phyloP scores from a whole-genome alignment of 176 grass and related monocot species.

The Oryza nivara region DNA sequence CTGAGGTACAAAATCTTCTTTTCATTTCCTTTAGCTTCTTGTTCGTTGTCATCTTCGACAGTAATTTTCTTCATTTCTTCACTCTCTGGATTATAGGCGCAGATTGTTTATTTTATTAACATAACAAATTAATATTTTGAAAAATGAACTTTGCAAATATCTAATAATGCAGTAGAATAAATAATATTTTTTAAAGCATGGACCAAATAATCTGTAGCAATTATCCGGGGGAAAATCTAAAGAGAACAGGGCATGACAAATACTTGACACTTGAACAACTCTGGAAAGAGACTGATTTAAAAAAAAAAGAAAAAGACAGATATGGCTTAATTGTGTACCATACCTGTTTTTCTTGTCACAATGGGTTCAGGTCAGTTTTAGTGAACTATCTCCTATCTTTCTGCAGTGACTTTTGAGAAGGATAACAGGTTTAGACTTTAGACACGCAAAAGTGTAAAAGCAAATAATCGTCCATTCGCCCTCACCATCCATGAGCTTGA shows the following conservation, averaged over 20 bases:
- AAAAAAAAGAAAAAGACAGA: not conserved
- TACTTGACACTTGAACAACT: not conserved
- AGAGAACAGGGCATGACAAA: too few relatives aligned
- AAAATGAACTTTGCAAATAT: too few relatives aligned
- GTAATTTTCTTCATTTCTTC: not conserved
- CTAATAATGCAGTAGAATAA: too few relatives aligned
- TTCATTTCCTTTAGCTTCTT: not conserved
- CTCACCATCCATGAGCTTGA: not conserved
- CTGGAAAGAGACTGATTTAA: not conserved
- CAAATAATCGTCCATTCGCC: too few relatives aligned
- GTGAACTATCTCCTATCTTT: not conserved
- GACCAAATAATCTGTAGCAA: too few relatives aligned
- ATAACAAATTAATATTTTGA: too few relatives aligned
- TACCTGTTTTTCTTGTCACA: not conserved
- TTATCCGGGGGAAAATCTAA: too few relatives aligned
- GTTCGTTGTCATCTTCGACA: not conserved
- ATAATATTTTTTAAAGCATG: too few relatives aligned
- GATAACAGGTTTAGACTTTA: too few relatives aligned
- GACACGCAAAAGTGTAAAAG: too few relatives aligned
- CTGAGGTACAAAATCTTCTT: slow-evolving; percentile 24
- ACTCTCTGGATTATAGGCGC: not conserved
- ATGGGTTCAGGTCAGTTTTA: not conserved
- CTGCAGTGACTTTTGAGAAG: not conserved
- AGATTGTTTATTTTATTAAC: too few relatives aligned
- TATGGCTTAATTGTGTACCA: not conserved